Conservation (phyloP, 345 rosid species). For the Bretschneidera sinensis region DNA sequence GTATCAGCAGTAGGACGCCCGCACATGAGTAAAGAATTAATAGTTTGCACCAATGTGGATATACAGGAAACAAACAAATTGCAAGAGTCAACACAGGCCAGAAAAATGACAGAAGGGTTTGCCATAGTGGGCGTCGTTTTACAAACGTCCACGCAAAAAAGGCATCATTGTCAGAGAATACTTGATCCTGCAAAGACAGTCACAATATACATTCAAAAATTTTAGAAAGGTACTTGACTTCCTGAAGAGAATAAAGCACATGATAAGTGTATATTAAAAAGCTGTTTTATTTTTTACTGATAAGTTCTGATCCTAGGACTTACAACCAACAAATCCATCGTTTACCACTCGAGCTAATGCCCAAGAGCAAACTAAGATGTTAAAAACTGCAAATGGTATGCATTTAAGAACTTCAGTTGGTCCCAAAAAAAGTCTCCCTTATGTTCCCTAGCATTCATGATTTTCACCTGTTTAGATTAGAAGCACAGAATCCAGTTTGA, state of each 20-base stretch:
- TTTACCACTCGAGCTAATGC: neutral
- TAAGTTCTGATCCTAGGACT: neutral
- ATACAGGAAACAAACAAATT: conserved; percentile 93
- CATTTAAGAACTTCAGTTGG: neutral
- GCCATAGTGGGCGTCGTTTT: conserved; percentile 88
- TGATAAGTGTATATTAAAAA: neutral
- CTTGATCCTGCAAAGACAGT: conserved; percentile 63
- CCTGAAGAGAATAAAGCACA: neutral
- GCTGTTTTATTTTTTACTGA: neutral
- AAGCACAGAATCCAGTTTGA: neutral
- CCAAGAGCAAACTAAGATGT: neutral
- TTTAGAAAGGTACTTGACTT: no score
- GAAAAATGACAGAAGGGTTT: conserved; percentile 92
- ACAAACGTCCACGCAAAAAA: conserved; percentile 97
- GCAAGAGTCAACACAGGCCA: conserved; percentile 98
- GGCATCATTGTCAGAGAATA: conserved; percentile 85
- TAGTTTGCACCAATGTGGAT: conserved; percentile 90
- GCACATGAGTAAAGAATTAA: conserved; percentile 87
- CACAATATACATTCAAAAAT: conserved; percentile 1
- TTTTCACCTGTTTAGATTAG: neutral
- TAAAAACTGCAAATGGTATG: neutral
- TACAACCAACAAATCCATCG: neutral
- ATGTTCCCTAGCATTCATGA: neutral
- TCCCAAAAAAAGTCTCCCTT: neutral
- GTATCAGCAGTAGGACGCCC: conserved; percentile 74